phyloP scores from a whole-genome alignment of 169 alveolate species.

The Cystoisospora suis region DNA sequence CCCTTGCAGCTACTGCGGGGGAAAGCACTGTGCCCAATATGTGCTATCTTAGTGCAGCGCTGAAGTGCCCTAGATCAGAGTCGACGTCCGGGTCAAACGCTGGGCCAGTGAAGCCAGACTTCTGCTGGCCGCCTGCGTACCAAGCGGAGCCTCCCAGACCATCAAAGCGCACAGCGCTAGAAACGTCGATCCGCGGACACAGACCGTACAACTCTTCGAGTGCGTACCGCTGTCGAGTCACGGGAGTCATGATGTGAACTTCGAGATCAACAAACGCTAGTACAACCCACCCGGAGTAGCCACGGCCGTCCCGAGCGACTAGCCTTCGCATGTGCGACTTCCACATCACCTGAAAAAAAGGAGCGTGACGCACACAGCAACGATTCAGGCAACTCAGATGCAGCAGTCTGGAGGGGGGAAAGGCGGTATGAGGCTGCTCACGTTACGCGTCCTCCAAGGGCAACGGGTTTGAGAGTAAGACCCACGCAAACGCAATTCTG shows the following conservation, averaged over 20 bases:
- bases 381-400: too few species aligned
- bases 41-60: too few species aligned
- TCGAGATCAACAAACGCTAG: constrained; percentile 16
- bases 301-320: constrained; percentile 44
- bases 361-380: too few species aligned
- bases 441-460: too few species aligned
- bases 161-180: neutral
- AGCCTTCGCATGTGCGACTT: constrained; percentile 10
- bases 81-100: neutral
- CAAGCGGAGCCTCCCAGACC: neutral
- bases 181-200: constrained; percentile 33
- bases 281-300: constrained; percentile 35
- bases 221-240: constrained; percentile 13
- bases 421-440: too few species aligned
- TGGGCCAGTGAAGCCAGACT: neutral
- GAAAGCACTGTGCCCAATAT: too few species aligned
- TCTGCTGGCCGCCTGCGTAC: neutral
- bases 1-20: too few species aligned
- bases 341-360: constrained; percentile 19
- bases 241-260: constrained; percentile 48
- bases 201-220: constrained; percentile 22
- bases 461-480: too few species aligned
- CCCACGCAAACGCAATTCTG: too few species aligned
- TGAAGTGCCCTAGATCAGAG: too few species aligned
- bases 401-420: too few species aligned